Percentiles rank a stretch among this genome's conserved stretches.
Conservation (phyloP, 2,329 filamentous ascomycete species). For the Penicillium sp. region DNA sequence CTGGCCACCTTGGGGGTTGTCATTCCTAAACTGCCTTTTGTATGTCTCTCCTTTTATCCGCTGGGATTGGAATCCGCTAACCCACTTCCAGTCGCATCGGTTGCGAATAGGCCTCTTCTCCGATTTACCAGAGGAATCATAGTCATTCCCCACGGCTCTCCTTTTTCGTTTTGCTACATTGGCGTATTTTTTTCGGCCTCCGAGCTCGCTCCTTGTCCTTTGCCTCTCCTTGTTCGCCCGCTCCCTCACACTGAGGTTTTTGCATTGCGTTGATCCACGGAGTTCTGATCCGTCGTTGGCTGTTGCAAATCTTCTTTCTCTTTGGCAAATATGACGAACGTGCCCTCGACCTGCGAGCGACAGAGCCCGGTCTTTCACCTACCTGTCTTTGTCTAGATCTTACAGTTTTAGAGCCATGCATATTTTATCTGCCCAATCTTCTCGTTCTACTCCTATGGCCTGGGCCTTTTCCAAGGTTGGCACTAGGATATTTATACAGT, state of each 20-base stretch:
- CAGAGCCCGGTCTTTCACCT: conserved; percentile 2
- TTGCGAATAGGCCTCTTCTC: conserved; percentile 73
- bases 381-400: conserved; percentile 19
- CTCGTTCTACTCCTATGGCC: background rate
- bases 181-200: conserved; percentile 14
- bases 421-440: conserved; percentile 11
- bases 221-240: conserved; percentile 17
- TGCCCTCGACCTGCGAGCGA: conserved; percentile 9
- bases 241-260: conserved; percentile 16
- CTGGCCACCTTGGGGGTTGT: conserved; percentile 86
- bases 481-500: no score
- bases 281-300: conserved; percentile 17
- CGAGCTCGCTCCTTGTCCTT: conserved; percentile 12
- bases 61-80: conserved; percentile 18
- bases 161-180: conserved; percentile 18
- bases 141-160: conserved; percentile 15
- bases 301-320: conserved; percentile 10
- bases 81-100: conserved; percentile 62
- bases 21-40: conserved; percentile 92
- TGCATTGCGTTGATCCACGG: conserved; percentile 24
- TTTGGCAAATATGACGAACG: conserved; percentile 23
- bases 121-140: conserved; percentile 59
- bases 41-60: conserved; percentile 50
- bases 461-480: background rate
- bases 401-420: conserved; percentile 17